Conservation (phyloP, 352 stramenopile genomes). For the Phytophthora pistaciae region DNA sequence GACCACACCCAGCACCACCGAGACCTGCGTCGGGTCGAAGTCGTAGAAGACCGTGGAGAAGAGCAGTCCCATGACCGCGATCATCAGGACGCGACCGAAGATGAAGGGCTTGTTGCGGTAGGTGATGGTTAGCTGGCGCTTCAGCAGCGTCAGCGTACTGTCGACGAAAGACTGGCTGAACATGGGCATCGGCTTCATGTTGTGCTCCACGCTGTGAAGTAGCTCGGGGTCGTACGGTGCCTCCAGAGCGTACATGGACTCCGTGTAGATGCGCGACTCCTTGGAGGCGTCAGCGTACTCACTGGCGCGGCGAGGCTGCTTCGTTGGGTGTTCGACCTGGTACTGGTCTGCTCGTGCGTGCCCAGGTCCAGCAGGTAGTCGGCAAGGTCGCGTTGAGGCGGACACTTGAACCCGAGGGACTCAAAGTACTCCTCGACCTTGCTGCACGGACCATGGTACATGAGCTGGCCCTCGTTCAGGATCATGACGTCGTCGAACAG, state of each 20-base stretch:
- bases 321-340: constrained; percentile 10
- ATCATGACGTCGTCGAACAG: constrained; percentile 66
- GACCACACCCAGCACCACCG: constrained; percentile 3
- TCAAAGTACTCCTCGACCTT: constrained; percentile 20
- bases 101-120: constrained; percentile 28
- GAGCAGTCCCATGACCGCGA: constrained; percentile 32
- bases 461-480: constrained; percentile 78
- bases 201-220: constrained; percentile 14
- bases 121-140: constrained; percentile 30
- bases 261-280: constrained; percentile 9
- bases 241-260: constrained; percentile 1
- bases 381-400: constrained; percentile 73
- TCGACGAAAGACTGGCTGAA: constrained; percentile 30
- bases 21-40: constrained; percentile 33
- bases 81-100: constrained; percentile 30
- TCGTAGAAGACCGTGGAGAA: constrained; percentile 38
- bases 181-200: constrained; percentile 15
- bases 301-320: constrained; percentile 11
- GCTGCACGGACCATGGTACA: constrained; percentile 61
- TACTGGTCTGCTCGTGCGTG: constrained; percentile 44
- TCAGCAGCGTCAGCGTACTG: constrained; percentile 24
- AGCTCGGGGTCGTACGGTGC: background rate
- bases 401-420: constrained; percentile 28
- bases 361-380: constrained; percentile 90
- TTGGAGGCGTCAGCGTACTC: constrained; percentile 60